Evolutionary conservation across 805 yeast genomes (phyloP).

Genomic region (Kluyveromyces wickerhamii): DNA sequence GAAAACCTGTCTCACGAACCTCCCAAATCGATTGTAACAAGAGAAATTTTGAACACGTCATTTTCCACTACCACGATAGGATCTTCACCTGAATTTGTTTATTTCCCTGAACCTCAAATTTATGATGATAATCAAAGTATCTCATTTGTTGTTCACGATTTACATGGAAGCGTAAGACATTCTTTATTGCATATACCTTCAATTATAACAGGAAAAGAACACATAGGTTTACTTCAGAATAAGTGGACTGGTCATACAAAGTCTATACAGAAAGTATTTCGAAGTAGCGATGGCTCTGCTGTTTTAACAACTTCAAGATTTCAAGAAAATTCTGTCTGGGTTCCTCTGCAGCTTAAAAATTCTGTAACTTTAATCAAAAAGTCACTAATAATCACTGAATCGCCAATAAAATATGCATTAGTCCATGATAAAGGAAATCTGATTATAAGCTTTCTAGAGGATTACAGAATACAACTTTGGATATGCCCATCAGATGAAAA

Average conservation of each 20-base stretch:
- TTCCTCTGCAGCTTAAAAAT: conserved; percentile 30
- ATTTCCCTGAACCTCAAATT: conserved; percentile 31
- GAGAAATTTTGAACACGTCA: conserved; percentile 27
- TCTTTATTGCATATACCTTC: conserved; percentile 23
- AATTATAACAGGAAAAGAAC: conserved; percentile 13
- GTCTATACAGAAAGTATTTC: conserved; percentile 57
- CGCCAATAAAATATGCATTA: conserved; percentile 41
- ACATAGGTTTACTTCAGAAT: conserved; percentile 33
- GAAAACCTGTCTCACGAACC: conserved; percentile 46
- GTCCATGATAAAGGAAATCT: conserved; percentile 41
- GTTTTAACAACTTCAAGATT: conserved; percentile 54
- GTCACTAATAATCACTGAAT: conserved; percentile 37
- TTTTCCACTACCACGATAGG: conserved; percentile 23
- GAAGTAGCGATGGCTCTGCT: conserved; percentile 60
- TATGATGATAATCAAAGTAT: conserved; percentile 21
- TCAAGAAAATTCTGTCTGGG: conserved; percentile 51
- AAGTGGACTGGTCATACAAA: conserved; percentile 82
- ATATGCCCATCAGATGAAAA: conserved; percentile 36
- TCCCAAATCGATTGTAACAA: conserved; percentile 43
- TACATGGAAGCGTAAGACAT: conserved; percentile 32
- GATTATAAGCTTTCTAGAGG: conserved; percentile 39
- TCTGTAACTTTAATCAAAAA: conserved; percentile 33
- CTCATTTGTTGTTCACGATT: conserved; percentile 40
- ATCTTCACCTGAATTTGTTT: conserved; percentile 27
- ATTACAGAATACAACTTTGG: conserved; percentile 47